These are phyloP conservation scores for Isatis lusitanica DNA, from an alignment of 441 rosid species.

Conservation along the genomic window DNA sequence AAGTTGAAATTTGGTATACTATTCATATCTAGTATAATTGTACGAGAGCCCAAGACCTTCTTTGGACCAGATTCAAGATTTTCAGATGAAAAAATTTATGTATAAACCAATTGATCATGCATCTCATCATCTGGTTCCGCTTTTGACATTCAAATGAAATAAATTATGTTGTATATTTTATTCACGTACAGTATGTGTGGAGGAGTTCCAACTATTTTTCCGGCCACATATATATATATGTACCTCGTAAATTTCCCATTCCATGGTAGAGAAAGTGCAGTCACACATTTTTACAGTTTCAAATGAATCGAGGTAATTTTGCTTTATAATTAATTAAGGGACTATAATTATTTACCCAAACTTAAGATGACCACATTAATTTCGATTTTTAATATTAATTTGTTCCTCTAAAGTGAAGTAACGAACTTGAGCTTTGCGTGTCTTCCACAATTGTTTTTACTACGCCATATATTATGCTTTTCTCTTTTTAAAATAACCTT, in stretches of 20 bases:
- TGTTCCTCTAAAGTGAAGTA: slow-evolving; percentile 6
- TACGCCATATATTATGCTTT: too few relatives aligned
- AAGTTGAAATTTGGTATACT: neutral
- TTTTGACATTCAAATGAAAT: neutral
- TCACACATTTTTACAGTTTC: neutral
- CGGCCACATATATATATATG: neutral
- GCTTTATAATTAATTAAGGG: neutral
- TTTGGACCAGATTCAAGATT: neutral
- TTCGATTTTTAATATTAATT: too few relatives aligned
- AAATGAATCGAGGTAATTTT: neutral
- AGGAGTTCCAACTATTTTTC: neutral
- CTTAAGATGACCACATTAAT: neutral
- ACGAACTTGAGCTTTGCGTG: slow-evolving; percentile 18
- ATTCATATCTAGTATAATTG: neutral
- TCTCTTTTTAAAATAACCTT: too few relatives aligned
- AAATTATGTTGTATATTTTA: neutral
- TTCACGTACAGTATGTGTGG: neutral
- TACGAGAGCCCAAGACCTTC: neutral
- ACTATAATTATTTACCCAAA: neutral
- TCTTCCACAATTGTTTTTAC: neutral
- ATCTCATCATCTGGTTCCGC: neutral
- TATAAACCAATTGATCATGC: neutral
- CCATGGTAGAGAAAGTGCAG: neutral
- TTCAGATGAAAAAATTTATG: neutral
- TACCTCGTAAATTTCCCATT: neutral